Evolutionary conservation across 2,329 filamentous ascomycete species (phyloP), one percentile per base, ranked within the genome.

Genomic region (Fusarium vanettenii): DNA sequence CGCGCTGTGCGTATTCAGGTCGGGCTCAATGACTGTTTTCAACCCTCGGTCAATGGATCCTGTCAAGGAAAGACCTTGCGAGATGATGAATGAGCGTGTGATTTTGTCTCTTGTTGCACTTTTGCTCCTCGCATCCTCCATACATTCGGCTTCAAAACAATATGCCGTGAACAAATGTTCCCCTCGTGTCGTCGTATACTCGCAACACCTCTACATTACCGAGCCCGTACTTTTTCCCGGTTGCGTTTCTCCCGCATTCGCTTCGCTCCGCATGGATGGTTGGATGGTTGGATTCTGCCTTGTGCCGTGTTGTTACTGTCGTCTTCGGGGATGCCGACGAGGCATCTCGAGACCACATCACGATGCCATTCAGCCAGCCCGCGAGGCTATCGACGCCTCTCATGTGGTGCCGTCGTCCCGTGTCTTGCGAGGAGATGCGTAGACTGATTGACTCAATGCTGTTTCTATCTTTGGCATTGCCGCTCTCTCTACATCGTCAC

Each of bases 381-480:
- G 20, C 56, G 55, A 71, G 61, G 39, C 45, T 60, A 67, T 74
- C 71, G 43, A 65, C 71, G 48, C 67, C 55, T 48, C 37, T 43
- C 37, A 22, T 45, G 39, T 62, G 27, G 41, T 57, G 57, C 60
- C 64, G 41, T 35, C 57, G 60, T 52, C 56, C 25, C 27, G 70
- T 69, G 60, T 64, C 35, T 65, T 64, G 48, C 27, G 18, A 9
- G 27, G 27, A n/a, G 48, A 52, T n/a, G 25, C 25, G 27, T 6
- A n/a, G 8, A 29, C 25, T 52, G 25, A 50, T 14, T 29, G 45
- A 50, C 25, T 50, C 25, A 50, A 52, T 29, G 57, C 35, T 35
- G n/a, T 70, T 71, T 73, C 70, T 67, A 60, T 63, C 66, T 73
- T 63, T 67, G 60, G n/a, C n/a, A n/a, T n/a, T n/a, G n/a, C n/a